Conservation (phyloP, 2,329 filamentous ascomycete genomes). For the Scedosporium apiospermum region DNA sequence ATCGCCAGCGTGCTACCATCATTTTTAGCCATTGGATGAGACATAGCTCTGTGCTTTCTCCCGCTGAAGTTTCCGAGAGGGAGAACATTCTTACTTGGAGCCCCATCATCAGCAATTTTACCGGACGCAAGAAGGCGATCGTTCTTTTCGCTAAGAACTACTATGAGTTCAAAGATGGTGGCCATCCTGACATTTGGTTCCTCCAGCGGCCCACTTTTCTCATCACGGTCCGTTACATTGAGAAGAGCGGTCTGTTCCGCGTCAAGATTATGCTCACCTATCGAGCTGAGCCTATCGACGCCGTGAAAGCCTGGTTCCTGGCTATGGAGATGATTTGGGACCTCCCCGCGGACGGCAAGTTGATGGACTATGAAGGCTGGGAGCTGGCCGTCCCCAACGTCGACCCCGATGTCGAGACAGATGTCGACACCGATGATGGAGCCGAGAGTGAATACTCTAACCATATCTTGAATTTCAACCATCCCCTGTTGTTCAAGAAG, state of each 20-base stretch:
- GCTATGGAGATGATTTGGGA: constrained; percentile 27
- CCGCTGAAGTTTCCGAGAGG: constrained; percentile 52
- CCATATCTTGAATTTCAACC: not conserved
- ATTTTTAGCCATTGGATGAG: constrained; percentile 53
- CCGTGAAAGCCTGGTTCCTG: constrained; percentile 25
- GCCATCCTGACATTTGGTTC: constrained; percentile 8
- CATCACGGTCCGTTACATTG: constrained; percentile 4
- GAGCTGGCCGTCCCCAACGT: too few relatives aligned
- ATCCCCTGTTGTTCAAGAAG: constrained; percentile 17
- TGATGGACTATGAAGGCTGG: not conserved
- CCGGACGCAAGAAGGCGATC: constrained; percentile 17
- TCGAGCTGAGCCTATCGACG: constrained; percentile 18
- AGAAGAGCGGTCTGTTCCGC: constrained; percentile 10
- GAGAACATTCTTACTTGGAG: constrained; percentile 52
- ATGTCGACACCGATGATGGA: too few relatives aligned
- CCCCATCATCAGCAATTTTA: constrained; percentile 19
- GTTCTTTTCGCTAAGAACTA: constrained; percentile 35
- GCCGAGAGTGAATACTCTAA: not conserved
- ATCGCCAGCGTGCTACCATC: constrained; percentile 76
- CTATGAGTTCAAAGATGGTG: constrained; percentile 21
- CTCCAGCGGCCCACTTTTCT: constrained; percentile 9
- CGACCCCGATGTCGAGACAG: too few relatives aligned
- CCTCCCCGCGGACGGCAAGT: constrained; percentile 12
- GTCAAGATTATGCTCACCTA: constrained; percentile 27
- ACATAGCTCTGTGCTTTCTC: constrained; percentile 44